Conservation (phyloP, 2,329 filamentous ascomycete genomes). For the Geosmithia morbida region DNA sequence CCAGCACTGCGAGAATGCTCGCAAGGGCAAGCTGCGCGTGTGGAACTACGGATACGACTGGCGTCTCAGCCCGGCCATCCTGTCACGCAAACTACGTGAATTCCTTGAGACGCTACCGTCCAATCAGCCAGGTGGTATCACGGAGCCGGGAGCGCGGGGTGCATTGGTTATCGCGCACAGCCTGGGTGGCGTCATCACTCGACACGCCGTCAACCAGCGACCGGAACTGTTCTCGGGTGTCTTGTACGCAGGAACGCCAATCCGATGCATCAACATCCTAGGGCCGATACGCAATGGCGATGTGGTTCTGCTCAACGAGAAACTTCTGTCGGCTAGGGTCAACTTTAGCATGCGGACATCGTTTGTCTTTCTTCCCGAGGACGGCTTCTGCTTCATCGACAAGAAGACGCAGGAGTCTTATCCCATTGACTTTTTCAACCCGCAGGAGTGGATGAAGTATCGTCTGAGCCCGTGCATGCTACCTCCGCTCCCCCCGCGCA, state of each 20-base stretch:
- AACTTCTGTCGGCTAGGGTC: conserved; percentile 80
- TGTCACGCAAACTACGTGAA: conserved; percentile 55
- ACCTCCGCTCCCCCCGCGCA: conserved; percentile 46
- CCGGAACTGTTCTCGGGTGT: conserved; percentile 81
- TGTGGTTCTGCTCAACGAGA: conserved; percentile 76
- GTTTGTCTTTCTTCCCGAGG: conserved; percentile 72
- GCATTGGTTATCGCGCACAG: conserved; percentile 77
- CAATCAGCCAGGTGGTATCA: conserved; percentile 41
- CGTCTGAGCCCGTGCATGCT: conserved; percentile 63
- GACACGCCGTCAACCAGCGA: conserved; percentile 72
- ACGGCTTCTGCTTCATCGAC: conserved; percentile 79
- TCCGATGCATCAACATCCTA: conserved; percentile 80
- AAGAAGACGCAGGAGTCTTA: conserved; percentile 68
- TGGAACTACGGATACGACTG: conserved; percentile 95
- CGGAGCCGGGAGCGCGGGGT: conserved; percentile 41
- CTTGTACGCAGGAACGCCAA: conserved; percentile 71
- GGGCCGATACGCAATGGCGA: conserved; percentile 87
- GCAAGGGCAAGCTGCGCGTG: conserved; percentile 56
- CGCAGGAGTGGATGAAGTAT: conserved; percentile 66
- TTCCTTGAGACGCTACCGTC: conserved; percentile 64
- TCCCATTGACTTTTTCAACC: conserved; percentile 70
- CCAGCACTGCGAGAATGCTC: conserved; percentile 57
- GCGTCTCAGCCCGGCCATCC: conserved; percentile 67
- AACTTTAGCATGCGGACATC: conserved; percentile 85
- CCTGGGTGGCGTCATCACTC: conserved; percentile 73